Percentiles rank a stretch among this genome's conserved stretches.
phyloP scores from a whole-genome alignment of 2,329 filamentous ascomycete species.

The Alternaria sp. region DNA sequence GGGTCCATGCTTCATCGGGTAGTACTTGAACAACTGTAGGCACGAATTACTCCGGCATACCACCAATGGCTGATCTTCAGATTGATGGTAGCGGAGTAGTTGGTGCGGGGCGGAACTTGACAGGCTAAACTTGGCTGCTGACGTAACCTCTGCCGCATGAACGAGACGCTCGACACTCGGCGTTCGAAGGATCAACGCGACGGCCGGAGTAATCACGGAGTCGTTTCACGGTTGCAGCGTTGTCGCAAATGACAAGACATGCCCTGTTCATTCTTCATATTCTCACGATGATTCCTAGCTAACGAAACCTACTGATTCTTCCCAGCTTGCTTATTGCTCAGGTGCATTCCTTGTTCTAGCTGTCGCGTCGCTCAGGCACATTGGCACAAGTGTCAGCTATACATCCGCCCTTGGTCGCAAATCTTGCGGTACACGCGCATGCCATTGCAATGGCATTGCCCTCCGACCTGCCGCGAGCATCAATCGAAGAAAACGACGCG shows the following conservation, averaged over 20 bases:
- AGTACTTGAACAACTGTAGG: too few relatives aligned
- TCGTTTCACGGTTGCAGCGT: background rate
- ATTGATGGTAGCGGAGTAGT: background rate
- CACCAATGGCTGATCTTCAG: too few relatives aligned
- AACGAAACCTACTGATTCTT: background rate
- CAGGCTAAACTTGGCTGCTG: constrained; percentile 11
- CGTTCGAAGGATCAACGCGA: background rate
- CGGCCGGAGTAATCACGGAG: constrained; percentile 1
- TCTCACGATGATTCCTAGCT: background rate
- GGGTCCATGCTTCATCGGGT: background rate
- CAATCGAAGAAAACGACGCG: constrained; percentile 29
- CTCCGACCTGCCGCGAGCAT: constrained; percentile 18
- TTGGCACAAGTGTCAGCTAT: background rate
- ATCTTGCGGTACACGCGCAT: background rate
- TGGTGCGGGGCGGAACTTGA: background rate
- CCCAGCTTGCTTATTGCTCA: background rate
- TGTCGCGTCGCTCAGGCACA: background rate
- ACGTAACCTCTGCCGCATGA: background rate
- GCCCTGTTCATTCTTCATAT: background rate
- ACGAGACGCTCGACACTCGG: background rate
- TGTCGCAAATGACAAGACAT: background rate
- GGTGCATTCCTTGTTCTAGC: background rate
- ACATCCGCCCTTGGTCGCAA: background rate
- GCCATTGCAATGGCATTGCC: constrained; percentile 18
- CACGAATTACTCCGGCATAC: too few relatives aligned